phyloP scores from a whole-genome alignment of 495 filamentous ascomycete species.

The Penicillium goetzii region DNA sequence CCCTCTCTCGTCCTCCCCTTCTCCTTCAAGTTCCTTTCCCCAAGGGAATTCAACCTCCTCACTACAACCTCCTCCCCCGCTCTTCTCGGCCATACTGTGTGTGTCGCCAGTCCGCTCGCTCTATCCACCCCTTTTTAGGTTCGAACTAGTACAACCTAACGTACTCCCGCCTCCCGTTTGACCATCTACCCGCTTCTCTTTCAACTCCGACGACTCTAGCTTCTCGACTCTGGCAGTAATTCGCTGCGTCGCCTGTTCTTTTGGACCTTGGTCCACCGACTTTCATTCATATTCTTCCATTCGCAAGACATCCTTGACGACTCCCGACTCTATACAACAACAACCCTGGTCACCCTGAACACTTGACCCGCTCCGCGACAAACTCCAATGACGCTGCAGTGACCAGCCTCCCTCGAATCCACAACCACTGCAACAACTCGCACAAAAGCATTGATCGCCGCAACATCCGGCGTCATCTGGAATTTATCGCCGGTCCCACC shows the following conservation, averaged over 20 bases:
- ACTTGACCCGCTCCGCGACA: slow-evolving; percentile 8
- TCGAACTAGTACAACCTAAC: slow-evolving; percentile 17
- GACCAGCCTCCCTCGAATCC: slow-evolving; percentile 1
- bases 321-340: not conserved
- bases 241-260: slow-evolving; percentile 12
- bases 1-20: slow-evolving; percentile 17
- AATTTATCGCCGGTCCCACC: slow-evolving; percentile 14
- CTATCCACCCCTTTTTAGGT: slow-evolving; percentile 12
- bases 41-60: slow-evolving; percentile 14
- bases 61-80: slow-evolving; percentile 18
- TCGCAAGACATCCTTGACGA: not conserved
- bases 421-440: not conserved
- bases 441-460: slow-evolving; percentile 12
- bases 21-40: slow-evolving; percentile 13
- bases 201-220: slow-evolving; percentile 9
- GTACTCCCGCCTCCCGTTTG: slow-evolving; percentile 1
- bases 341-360: not conserved
- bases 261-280: slow-evolving; percentile 13
- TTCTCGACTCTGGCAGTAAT: slow-evolving; percentile 11
- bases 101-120: slow-evolving; percentile 46
- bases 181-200: slow-evolving; percentile 19
- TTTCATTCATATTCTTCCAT: slow-evolving; percentile 17
- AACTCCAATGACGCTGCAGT: slow-evolving; percentile 18
- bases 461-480: slow-evolving; percentile 12
- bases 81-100: slow-evolving; percentile 42